These are phyloP conservation scores for Paramecium pentaurelia DNA, from an alignment of 73 alveolate genomes.

Conservation along the genomic window DNA sequence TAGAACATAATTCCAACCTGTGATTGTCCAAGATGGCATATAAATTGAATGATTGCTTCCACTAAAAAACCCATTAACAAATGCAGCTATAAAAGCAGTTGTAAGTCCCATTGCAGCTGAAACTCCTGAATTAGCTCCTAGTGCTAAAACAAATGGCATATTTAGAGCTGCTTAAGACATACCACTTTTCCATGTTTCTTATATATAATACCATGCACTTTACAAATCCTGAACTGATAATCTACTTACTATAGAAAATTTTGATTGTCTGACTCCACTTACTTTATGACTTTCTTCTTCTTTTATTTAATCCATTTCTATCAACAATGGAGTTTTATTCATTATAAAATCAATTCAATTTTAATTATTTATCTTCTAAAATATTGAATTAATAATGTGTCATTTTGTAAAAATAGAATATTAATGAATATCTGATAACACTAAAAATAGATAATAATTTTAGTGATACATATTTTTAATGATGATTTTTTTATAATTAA, in stretches of 20 bases:
- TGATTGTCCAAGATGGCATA: background rate
- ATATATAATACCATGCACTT: background rate
- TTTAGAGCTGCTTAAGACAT: slow-evolving; percentile 36
- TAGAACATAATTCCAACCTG: background rate
- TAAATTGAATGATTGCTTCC: slow-evolving; percentile 42
- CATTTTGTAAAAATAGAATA: background rate
- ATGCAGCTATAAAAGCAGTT: slow-evolving; percentile 42
- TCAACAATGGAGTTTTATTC: background rate
- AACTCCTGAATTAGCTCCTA: background rate
- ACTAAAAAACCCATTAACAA: slow-evolving; percentile 40
- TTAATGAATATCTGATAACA: background rate
- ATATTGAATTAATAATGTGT: background rate
- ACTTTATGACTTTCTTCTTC: background rate
- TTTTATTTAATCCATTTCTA: background rate
- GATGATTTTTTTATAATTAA: background rate
- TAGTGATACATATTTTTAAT: background rate
- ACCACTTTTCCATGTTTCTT: slow-evolving; percentile 41
- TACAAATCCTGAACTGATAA: background rate
- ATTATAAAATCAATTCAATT: background rate
- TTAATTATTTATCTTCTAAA: background rate
- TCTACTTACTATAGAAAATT: slow-evolving; percentile 21
- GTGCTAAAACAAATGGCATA: slow-evolving; percentile 4
- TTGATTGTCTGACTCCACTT: background rate
- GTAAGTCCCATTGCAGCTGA: background rate
- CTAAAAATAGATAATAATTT: background rate